Percentiles rank a stretch among this genome's conserved stretches.
These are phyloP conservation scores for Mycogone perniciosa DNA, from an alignment of 2,329 filamentous ascomycete species.

Conservation along the genomic window DNA sequence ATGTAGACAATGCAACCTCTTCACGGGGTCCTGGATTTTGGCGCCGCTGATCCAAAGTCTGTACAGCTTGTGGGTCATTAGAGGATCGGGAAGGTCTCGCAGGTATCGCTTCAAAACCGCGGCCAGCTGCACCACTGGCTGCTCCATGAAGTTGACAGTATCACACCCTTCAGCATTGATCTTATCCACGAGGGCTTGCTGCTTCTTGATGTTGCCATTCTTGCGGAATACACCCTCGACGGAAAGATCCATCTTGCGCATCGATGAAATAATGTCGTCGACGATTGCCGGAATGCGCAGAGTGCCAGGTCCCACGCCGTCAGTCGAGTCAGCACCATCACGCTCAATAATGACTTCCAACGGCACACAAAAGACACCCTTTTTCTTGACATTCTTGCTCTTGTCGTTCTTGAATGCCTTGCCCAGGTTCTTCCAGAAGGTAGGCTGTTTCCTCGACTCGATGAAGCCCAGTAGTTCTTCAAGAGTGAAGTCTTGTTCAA, in stretches of 20 bases:
- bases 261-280: constrained; percentile 89
- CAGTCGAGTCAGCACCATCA: constrained; percentile 94
- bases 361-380: constrained; percentile 86
- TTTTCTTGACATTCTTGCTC: constrained; percentile 74
- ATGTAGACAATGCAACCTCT: constrained; percentile 78
- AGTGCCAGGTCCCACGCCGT: constrained; percentile 87
- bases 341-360: constrained; percentile 85
- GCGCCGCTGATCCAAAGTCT: constrained; percentile 83
- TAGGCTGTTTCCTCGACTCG: constrained; percentile 79
- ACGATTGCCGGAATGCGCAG: constrained; percentile 87
- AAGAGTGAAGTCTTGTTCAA: constrained; percentile 85
- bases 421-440: constrained; percentile 97
- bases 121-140: constrained; percentile 89
- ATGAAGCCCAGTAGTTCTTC: constrained; percentile 91
- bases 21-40: constrained; percentile 76
- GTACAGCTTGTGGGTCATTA: constrained; percentile 93
- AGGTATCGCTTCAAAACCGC: constrained; percentile 93
- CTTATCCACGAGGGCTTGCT: constrained; percentile 76
- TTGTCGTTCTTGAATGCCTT: constrained; percentile 91
- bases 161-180: constrained; percentile 85
- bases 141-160: constrained; percentile 75
- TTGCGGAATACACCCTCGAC: constrained; percentile 98
- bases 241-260: constrained; percentile 98
- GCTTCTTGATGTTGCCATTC: constrained; percentile 94
- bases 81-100: constrained; percentile 85